A percentile compares a stretch with the other conserved stretches of the same genome.
Conservation (phyloP, 2,329 filamentous ascomycete genomes). For the Pseudogymnoascus sp. region DNA sequence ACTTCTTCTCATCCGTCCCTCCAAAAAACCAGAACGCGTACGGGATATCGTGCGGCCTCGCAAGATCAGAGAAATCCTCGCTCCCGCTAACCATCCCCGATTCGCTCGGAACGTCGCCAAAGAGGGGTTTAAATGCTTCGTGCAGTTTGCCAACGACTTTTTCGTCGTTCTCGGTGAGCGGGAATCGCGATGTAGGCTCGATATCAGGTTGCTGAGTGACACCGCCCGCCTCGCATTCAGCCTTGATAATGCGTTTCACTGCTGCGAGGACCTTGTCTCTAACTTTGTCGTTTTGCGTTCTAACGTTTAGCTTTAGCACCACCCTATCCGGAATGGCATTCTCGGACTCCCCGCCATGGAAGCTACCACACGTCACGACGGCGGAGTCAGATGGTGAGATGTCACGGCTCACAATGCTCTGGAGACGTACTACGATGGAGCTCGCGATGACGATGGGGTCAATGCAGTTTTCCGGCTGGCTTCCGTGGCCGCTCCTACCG, state of each 20-base stretch:
- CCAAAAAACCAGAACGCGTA: conserved; percentile 50
- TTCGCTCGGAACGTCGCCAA: background rate
- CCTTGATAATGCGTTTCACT: conserved; percentile 47
- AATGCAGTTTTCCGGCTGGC: conserved; percentile 45
- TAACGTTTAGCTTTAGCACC: conserved; percentile 46
- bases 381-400: conserved; percentile 44
- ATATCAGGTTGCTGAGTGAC: background rate
- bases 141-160: background rate
- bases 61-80: conserved; percentile 24
- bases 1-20: conserved; percentile 40
- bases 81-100: conserved; percentile 11
- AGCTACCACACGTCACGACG: conserved; percentile 49
- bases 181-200: background rate
- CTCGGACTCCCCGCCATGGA: conserved; percentile 52
- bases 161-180: conserved; percentile 7
- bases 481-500: conserved; percentile 51
- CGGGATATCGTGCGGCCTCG: conserved; percentile 29
- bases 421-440: conserved; percentile 47
- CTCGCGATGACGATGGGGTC: conserved; percentile 53
- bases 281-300: conserved; percentile 38
- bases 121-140: background rate
- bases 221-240: conserved; percentile 40
- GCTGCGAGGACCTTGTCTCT: conserved; percentile 25
- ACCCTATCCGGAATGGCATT: conserved; percentile 52
- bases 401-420: conserved; percentile 50